Evolutionary conservation across 805 yeast species (phyloP), one percentile per base, ranked within the genome.

Genomic region (Pichia cabralensis): DNA sequence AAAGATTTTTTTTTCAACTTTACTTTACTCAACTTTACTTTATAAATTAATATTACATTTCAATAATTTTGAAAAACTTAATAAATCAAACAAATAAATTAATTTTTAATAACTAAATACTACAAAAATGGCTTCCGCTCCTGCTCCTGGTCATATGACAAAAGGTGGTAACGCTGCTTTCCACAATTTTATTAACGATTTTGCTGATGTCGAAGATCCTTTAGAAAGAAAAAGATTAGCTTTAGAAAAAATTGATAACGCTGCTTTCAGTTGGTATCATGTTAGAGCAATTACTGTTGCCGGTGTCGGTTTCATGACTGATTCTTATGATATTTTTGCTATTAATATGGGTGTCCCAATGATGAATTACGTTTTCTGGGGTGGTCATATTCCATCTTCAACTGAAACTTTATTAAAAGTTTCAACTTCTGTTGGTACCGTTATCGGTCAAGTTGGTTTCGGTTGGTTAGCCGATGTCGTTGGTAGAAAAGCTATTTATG

Each of bases 301-400:
- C 10, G 85, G 96, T 67, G 92, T 85, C 45, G 96, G 96, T 57
- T 85, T 85, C 74, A 59, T 86, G 61, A 85, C 95, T 20, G 96
- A 85, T 62, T 75, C 95, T 36, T 85, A 86, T 60, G 95, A 86
- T 67, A 82, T 86, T 47, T 86, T 85, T 51, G 88, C 95, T 46
- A 85, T 85, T 49, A 82, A 80, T 61, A 64, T 85, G 64, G 89
- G 81, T 58, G 62, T 82, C 35, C 53, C 88, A 34, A 83, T 85
- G 88, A 60, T 85, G 70, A 58, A 72, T 22, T 76, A 79, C 49
- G 94, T 78, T 36, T 82, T 60, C 67, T 85, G 88, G 86, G 61
- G 57, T 13, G 75, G 76, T 44, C 37, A 47, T 8, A 54, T 57
- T 12, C 94, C 95, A 24, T 48, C 69, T 38, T 76, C 94, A 32